A percentile compares a stretch with the other conserved stretches of the same genome.
These are phyloP conservation scores for Fusarium gaditjirri DNA, from an alignment of 2,329 filamentous ascomycete genomes.

Conservation along the genomic window DNA sequence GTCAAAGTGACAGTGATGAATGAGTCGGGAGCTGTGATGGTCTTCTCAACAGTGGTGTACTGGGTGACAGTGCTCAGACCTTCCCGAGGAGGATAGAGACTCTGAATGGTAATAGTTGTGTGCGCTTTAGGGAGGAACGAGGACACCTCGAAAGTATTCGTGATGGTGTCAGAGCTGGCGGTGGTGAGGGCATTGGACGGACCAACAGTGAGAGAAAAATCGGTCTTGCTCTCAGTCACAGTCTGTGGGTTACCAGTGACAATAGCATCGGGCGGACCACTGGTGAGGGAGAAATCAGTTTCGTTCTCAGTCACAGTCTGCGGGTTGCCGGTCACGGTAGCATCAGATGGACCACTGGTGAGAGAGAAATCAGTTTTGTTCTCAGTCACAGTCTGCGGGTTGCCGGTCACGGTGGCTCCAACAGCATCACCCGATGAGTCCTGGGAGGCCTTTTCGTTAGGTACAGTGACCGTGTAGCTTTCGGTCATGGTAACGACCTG, in stretches of 20 bases:
- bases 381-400: conserved; percentile 48
- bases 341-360: conserved; percentile 48
- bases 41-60: conserved; percentile 41
- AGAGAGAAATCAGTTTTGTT: conserved; percentile 43
- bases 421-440: conserved; percentile 34
- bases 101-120: conserved; percentile 46
- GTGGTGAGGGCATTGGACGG: conserved; percentile 39
- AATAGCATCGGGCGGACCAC: conserved; percentile 46
- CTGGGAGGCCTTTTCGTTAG: conserved; percentile 28
- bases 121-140: conserved; percentile 24
- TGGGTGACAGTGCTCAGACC: conserved; percentile 43
- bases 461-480: conserved; percentile 45
- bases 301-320: conserved; percentile 48
- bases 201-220: conserved; percentile 34
- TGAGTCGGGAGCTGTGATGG: conserved; percentile 39
- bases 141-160: conserved; percentile 36
- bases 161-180: conserved; percentile 47
- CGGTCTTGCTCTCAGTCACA: conserved; percentile 43
- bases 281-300: conserved; percentile 44
- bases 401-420: conserved; percentile 43
- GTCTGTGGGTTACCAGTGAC: conserved; percentile 42
- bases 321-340: conserved; percentile 47
- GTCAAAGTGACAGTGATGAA: conserved; percentile 44
- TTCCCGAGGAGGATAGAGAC: conserved; percentile 41
- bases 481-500: conserved; percentile 40